A percentile compares a stretch with the other conserved stretches of the same genome.
phyloP scores from a whole-genome alignment of 768 basidiomycete species.

The Hericium alpestre region DNA sequence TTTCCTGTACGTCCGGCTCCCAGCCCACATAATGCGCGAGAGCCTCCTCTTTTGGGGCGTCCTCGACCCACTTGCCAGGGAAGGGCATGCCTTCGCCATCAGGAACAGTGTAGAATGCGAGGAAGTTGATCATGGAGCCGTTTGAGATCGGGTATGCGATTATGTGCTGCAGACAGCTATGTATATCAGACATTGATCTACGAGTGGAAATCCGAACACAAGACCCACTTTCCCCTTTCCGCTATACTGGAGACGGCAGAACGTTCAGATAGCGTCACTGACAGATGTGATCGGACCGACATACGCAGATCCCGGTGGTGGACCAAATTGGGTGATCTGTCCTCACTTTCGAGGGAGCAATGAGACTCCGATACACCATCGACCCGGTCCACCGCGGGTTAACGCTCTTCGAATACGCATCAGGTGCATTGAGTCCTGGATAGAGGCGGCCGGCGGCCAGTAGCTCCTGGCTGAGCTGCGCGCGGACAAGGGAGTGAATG shows the following conservation, averaged over 20 bases:
- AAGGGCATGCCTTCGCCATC: slow-evolving; percentile 15
- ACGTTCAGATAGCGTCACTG: background rate
- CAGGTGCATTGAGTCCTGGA: background rate
- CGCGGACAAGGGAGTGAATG: slow-evolving; percentile 17
- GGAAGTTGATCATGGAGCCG: slow-evolving; percentile 16
- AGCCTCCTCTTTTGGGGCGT: slow-evolving; percentile 13
- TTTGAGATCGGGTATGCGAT: slow-evolving; percentile 19
- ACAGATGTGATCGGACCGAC: background rate
- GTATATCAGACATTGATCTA: background rate
- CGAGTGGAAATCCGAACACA: background rate
- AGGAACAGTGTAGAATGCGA: slow-evolving; percentile 15
- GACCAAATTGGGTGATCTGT: background rate
- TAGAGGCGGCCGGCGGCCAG: slow-evolving; percentile 5
- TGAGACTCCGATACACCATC: background rate
- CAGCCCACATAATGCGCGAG: background rate
- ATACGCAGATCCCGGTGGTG: background rate
- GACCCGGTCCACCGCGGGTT: background rate
- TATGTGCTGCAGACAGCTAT: slow-evolving; percentile 13
- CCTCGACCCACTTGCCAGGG: slow-evolving; percentile 16
- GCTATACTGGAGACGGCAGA: background rate
- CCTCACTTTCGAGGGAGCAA: background rate
- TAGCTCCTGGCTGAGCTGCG: slow-evolving; percentile 12
- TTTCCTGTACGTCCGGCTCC: background rate
- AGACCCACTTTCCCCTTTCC: background rate
- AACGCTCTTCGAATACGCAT: background rate